A percentile compares a stretch with the other conserved stretches of the same genome.
These are phyloP conservation scores for Fusarium sp. DNA, from an alignment of 2,329 filamentous ascomycete genomes.

Conservation along the genomic window DNA sequence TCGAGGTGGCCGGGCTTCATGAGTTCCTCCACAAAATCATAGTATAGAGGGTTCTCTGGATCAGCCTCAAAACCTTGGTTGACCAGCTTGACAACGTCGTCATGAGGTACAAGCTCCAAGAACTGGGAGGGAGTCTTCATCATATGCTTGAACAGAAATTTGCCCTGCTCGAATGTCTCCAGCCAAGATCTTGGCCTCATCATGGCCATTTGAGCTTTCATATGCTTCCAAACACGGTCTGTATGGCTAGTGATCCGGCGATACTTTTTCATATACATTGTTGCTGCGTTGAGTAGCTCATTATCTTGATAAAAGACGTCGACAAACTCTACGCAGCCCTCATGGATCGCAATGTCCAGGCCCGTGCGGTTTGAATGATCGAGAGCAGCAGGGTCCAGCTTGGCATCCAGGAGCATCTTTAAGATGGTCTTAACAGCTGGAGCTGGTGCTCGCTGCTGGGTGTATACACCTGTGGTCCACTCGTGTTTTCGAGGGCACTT, in stretches of 20 bases:
- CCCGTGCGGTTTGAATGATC: conserved; percentile 9
- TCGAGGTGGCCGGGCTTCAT: conserved; percentile 9
- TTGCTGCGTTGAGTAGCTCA: conserved; percentile 11
- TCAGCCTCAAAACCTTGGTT: not conserved
- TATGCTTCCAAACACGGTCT: too few species aligned
- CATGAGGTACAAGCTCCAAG: conserved; percentile 3
- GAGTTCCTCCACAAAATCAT: conserved; percentile 5
- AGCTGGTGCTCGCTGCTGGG: not conserved
- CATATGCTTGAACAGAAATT: not conserved
- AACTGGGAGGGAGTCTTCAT: not conserved
- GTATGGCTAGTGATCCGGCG: too few species aligned
- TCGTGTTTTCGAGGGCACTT: not conserved
- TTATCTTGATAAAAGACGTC: conserved; percentile 23
- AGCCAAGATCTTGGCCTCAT: conserved; percentile 12
- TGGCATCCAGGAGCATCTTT: conserved; percentile 19
- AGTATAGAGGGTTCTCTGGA: not conserved
- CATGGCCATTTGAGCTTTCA: conserved; percentile 22
- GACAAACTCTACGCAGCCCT: conserved; percentile 13
- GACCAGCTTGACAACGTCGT: conserved; percentile 12
- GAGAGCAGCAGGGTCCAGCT: not conserved
- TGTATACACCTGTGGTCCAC: too few species aligned
- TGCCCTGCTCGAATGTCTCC: not conserved
- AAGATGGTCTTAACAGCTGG: conserved; percentile 11
- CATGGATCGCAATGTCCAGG: conserved; percentile 26
- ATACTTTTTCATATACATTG: not conserved